Base-by-base conservation (phyloP, 805 yeast genomes). In the Suhomyces kilbournensis region DNA sequence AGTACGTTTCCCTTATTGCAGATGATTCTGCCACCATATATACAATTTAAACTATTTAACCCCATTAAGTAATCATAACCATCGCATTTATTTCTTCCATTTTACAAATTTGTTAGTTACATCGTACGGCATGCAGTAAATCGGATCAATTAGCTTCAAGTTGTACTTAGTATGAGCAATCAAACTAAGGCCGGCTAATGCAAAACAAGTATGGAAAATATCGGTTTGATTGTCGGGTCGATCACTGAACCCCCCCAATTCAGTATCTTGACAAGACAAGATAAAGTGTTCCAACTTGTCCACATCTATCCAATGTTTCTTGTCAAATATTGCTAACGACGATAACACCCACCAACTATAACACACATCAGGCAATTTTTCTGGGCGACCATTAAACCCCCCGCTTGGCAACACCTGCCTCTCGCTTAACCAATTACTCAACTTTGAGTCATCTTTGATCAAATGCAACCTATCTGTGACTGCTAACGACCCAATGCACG, bases 271-370 rank as follows among this genome's bases (percentile, higher is more conserved):
- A 46, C 94, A 84, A 2, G 67, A 63, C 39, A 93, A 68, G 4
- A 94, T 91, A 63, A 91, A 94, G 2, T 70, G 66, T 49, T 79
- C 77, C 52, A 94, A 71, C 59, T 79, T 82, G 4, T 70, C 77
- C 26, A 74, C 76, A 62, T 90, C 86, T n/a, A 94, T 86, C 91
- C 96, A 91, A 57, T 88, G 80, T 17, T 84, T 66, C 55, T 80
- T 83, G 0, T 73, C 81, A 19, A 93, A 74, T 35, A 90, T 84
- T 0, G 87, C 79, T 52, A 92, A 69, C 2, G 90, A 79, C 1
- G 96, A 86, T 20, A 91, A 67, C 8, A 91, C 96, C 99, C 99
- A 94, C 97, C 97, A 94, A 60, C 94, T 85, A 66, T 94, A 94
- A 66, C 99, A 94, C n/a, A 90, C 97, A 68, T 94, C 99, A 0